These are phyloP conservation scores for Euphorbia tirucalli DNA, from an alignment of 345 rosid species.

Conservation along the genomic window DNA sequence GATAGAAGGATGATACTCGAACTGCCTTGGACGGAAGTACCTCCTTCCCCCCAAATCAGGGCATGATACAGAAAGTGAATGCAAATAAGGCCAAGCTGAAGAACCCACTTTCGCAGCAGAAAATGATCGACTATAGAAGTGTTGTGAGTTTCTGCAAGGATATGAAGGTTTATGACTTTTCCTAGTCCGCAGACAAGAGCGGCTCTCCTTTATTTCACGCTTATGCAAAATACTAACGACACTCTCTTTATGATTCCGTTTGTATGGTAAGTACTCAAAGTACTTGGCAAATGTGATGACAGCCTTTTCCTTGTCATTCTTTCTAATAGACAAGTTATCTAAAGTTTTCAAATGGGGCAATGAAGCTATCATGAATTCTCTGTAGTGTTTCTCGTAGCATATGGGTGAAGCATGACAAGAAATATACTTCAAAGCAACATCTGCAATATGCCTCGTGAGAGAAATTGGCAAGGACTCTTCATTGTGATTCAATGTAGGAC, in stretches of 20 bases:
- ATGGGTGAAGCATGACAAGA: slow-evolving; percentile 73
- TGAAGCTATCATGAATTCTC: slow-evolving; percentile 81
- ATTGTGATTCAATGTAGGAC: slow-evolving; percentile 23
- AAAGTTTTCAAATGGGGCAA: slow-evolving; percentile 67
- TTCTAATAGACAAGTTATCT: slow-evolving; percentile 65
- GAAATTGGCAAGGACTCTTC: slow-evolving; percentile 40
- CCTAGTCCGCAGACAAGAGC: slow-evolving; percentile 15
- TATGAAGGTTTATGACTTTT: slow-evolving; percentile 30
- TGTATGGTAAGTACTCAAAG: slow-evolving; percentile 80
- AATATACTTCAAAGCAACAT: slow-evolving; percentile 52
- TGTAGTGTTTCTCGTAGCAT: slow-evolving; percentile 82
- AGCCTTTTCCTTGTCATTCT: slow-evolving; percentile 72
- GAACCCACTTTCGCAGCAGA: slow-evolving; percentile 89
- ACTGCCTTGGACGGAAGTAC: slow-evolving; percentile 83
- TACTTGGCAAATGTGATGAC: slow-evolving; percentile 43
- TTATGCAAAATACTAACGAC: slow-evolving; percentile 60
- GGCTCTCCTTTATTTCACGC: slow-evolving; percentile 67
- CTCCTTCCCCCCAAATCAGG: slow-evolving; percentile 36
- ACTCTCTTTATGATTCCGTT: slow-evolving; percentile 63
- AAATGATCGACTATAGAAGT: slow-evolving; percentile 67
- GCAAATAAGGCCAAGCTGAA: slow-evolving; percentile 73
- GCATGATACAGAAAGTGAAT: slow-evolving; percentile 54
- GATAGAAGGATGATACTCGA: slow-evolving; percentile 87
- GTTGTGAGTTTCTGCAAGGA: slow-evolving; percentile 47
- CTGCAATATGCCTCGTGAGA: slow-evolving; percentile 34